Evolutionary conservation across 2,329 filamentous ascomycete genomes (phyloP).

Genomic region (Monilinia laxa): DNA sequence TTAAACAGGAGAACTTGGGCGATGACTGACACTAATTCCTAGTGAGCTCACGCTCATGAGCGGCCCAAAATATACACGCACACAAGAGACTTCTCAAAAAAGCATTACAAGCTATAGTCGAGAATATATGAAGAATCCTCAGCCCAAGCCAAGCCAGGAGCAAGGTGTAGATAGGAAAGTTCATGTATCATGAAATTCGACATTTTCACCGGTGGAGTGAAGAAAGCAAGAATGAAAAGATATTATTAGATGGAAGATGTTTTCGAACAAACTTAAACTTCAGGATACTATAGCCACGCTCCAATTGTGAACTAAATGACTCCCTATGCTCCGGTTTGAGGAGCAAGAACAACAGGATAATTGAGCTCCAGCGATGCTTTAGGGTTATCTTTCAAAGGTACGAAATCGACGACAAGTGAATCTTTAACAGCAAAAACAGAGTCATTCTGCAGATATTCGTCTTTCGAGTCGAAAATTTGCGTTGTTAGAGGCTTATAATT

Average conservation of each 20-base stretch:
- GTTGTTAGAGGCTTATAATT: conserved; percentile 68
- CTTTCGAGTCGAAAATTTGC: conserved; percentile 71
- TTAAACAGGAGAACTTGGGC: not conserved
- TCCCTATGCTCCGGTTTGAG: conserved; percentile 16
- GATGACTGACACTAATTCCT: not conserved
- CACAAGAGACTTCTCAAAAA: not conserved
- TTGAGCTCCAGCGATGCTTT: conserved; percentile 40
- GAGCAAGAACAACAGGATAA: conserved; percentile 34
- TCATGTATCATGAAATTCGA: not conserved
- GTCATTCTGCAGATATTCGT: conserved; percentile 59
- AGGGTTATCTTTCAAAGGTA: conserved; percentile 44
- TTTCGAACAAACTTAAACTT: not conserved
- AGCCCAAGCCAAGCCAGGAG: not conserved
- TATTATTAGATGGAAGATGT: not conserved
- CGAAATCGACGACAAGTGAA: conserved; percentile 52
- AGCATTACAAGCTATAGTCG: not conserved
- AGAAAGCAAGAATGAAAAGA: not conserved
- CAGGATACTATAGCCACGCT: not conserved
- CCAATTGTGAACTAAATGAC: not conserved
- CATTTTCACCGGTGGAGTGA: not conserved
- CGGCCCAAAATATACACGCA: too few relatives aligned
- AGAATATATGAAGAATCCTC: not conserved
- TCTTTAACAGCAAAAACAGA: conserved; percentile 56
- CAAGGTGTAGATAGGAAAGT: not conserved
- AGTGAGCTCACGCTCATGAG: not conserved